Evolutionary conservation across 306 rosid species (phyloP).

Genomic region (Begonia peltatifolia): DNA sequence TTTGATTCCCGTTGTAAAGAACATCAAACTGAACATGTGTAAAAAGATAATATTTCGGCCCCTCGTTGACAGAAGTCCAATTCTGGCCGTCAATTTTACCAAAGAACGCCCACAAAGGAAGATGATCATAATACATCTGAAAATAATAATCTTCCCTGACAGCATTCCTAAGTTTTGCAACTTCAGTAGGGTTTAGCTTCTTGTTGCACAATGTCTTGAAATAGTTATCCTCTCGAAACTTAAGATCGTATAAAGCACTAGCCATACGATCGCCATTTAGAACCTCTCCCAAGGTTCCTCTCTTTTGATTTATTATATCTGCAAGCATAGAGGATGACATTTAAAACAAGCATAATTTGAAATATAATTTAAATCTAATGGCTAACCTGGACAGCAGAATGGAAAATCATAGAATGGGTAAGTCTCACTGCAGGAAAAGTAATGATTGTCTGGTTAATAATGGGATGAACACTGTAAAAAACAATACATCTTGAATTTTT

Average conservation of each 20-base stretch:
- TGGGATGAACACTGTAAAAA: neutral
- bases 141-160: conserved; percentile 57
- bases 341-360: neutral
- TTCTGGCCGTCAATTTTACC: conserved; percentile 57
- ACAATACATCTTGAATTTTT: no score
- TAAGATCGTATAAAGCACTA: conserved; percentile 42
- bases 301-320: conserved; percentile 59
- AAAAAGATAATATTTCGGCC: conserved; percentile 43
- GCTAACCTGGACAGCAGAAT: conserved; percentile 77
- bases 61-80: conserved; percentile 25
- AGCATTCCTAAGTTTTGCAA: conserved; percentile 46
- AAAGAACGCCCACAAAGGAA: conserved; percentile 74
- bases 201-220: conserved; percentile 34
- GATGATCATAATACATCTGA: conserved; percentile 85
- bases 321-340: conserved; percentile 15
- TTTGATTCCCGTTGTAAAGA: conserved; percentile 45
- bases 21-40: conserved; percentile 56
- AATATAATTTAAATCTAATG: conserved; percentile 4
- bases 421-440: conserved; percentile 45
- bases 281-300: conserved; percentile 78
- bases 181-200: conserved; percentile 45
- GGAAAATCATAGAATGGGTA: conserved; percentile 70
- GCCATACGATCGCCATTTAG: conserved; percentile 70
- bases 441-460: conserved; percentile 9
- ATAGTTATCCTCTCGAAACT: conserved; percentile 36